Evolutionary conservation across 1,139 yeast genomes (phyloP).

Genomic region (Diutina neorugosa): DNA sequence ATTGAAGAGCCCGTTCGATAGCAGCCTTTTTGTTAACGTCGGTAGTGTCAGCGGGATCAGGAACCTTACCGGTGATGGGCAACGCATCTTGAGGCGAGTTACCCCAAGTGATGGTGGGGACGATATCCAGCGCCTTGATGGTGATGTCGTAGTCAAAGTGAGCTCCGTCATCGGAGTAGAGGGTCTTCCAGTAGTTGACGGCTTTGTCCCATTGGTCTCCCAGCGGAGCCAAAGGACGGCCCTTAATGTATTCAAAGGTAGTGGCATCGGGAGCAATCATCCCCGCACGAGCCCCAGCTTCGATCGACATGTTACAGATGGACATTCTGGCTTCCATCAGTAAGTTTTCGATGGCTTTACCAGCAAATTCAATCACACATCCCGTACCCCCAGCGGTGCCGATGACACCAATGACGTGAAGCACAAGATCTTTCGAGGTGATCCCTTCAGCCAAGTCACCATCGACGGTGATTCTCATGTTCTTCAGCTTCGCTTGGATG

Average conservation of each 20-base stretch:
- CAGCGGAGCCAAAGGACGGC: constrained; percentile 88
- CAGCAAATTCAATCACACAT: constrained; percentile 90
- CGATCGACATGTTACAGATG: constrained; percentile 97
- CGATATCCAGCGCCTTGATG: constrained; percentile 73
- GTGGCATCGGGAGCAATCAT: constrained; percentile 92
- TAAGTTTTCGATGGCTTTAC: constrained; percentile 78
- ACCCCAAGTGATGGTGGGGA: constrained; percentile 98
- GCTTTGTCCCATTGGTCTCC: constrained; percentile 96
- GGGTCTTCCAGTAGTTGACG: constrained; percentile 75
- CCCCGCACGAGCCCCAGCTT: constrained; percentile 99
- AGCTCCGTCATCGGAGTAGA: constrained; percentile 83
- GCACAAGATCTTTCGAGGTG: constrained; percentile 87
- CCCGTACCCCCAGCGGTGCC: constrained; percentile 99
- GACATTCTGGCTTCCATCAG: constrained; percentile 99
- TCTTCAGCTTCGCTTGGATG: constrained; percentile 87
- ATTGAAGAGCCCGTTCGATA: constrained; percentile 80
- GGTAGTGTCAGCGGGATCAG: constrained; percentile 64
- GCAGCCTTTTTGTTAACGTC: constrained; percentile 77
- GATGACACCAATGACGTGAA: constrained; percentile 89
- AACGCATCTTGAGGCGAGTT: constrained; percentile 97
- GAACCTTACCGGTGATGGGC: constrained; percentile 82
- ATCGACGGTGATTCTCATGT: constrained; percentile 79
- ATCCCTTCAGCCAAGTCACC: constrained; percentile 82
- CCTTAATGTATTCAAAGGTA: constrained; percentile 80
- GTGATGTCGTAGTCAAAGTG: constrained; percentile 73